Evolutionary conservation across 2,329 filamentous ascomycete species (phyloP).

Genomic region (Verticillium longisporum): DNA sequence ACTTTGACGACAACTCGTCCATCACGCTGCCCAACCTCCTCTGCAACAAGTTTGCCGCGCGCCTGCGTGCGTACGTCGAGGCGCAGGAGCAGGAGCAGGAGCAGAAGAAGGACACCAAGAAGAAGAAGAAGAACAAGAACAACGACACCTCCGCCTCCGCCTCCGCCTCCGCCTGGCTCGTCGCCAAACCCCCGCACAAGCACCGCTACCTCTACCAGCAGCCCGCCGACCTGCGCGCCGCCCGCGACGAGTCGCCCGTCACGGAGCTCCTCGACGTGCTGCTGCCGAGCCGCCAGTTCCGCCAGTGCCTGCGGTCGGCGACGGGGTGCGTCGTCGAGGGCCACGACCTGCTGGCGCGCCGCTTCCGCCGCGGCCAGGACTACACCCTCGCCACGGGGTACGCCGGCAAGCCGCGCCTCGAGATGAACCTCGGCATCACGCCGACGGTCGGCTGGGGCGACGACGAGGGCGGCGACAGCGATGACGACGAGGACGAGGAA

Average conservation of each 20-base stretch:
- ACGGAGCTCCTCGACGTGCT: conserved; percentile 75
- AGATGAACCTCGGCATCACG: conserved; percentile 82
- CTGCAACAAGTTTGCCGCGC: conserved; percentile 66
- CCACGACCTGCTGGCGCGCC: conserved; percentile 72
- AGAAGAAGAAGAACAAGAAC: too few relatives aligned
- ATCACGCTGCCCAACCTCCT: conserved; percentile 77
- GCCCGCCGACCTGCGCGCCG: conserved; percentile 27
- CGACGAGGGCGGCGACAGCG: conserved; percentile 49
- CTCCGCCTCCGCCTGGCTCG: conserved; percentile 61
- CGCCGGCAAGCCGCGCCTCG: conserved; percentile 68
- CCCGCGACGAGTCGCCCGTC: conserved; percentile 49
- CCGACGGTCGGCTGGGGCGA: conserved; percentile 81
- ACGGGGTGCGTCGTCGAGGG: conserved; percentile 69
- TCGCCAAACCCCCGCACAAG: conserved; percentile 88
- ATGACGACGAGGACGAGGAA: conserved; percentile 37
- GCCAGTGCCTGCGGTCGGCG: conserved; percentile 79
- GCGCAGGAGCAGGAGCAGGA: conserved; percentile 54
- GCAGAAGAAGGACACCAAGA: conserved; percentile 20
- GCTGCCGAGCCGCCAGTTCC: conserved; percentile 78
- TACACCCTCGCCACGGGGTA: conserved; percentile 91
- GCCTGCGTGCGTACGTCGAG: conserved; percentile 65
- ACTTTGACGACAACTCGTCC: conserved; percentile 77
- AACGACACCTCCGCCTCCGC: too few relatives aligned
- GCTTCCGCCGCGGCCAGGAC: conserved; percentile 81
- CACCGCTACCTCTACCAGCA: conserved; percentile 85